Evolutionary conservation across 1,284 basidiomycete genomes (phyloP), one percentile per base, ranked within the genome.

Genomic region (Moesziomyces sp.): DNA sequence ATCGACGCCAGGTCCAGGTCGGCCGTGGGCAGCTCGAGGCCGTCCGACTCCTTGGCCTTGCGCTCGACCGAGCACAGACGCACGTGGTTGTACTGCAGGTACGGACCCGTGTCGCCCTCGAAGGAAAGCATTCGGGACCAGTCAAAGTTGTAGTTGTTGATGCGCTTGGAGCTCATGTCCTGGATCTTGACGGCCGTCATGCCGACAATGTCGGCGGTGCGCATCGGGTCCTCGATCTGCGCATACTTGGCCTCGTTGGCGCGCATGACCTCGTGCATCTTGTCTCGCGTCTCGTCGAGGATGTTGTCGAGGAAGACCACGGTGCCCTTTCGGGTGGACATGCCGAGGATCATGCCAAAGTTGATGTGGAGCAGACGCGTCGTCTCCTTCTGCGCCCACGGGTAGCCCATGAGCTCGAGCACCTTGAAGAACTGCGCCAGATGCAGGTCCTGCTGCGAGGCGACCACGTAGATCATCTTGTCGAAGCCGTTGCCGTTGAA

Each of bases 171-270:
- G 45, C 91, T 88, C 94, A 98, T 94, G 85, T 99, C 96, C 86
- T 99, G 97, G 77, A 99, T 95, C 88, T 99, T 99, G 83, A 99
- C 91, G 8, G 94, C 95, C 0, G 94, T 93, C 82, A 97, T 93
- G 30, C 96, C 97, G 59, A 98, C 90, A 84, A 97, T 92, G 77
- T 89, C 88, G 66, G 90, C 90, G 46, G 91, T 92, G 47, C 85
- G 86, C 83, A 93, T 91, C 0, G 95, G 95, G 85, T 99, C 90
- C 82, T 94, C 93, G 58, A 99, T 89, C 47, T 91, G 90, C 2
- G 88, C 89, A 81, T 97, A 97, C 86, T 99, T 99, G 62, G 90
- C 93, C 85, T 93, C 91, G 84, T 98, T 98, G 85, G 91, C 91
- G 85, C 87, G 88, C 97, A 99, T 99, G 84, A 96, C 93, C 72